Conservation (phyloP, 208 protist species). For the Trypanosomatidae sp. region DNA sequence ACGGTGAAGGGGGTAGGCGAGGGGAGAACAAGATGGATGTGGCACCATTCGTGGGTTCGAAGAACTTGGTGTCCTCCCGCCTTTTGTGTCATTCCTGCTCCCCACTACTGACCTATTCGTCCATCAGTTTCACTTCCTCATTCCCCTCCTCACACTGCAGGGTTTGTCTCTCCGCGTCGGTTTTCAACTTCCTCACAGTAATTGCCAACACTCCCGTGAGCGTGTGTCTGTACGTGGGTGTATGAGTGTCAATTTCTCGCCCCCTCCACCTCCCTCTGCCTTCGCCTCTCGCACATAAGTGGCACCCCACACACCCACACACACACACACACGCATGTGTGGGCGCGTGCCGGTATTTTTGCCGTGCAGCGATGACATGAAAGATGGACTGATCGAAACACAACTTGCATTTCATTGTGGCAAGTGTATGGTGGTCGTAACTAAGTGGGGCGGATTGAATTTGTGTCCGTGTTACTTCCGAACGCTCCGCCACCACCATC, state of each 20-base stretch:
- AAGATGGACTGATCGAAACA: background rate
- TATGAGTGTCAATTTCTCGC: background rate
- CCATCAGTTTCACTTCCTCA: background rate
- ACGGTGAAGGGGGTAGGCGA: background rate
- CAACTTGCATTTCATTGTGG: background rate
- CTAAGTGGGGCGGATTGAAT: background rate
- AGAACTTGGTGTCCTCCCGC: background rate
- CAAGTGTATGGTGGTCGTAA: background rate
- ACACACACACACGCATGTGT: background rate
- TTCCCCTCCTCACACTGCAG: background rate
- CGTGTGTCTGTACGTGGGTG: background rate
- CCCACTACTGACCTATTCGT: background rate
- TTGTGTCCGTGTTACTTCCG: background rate
- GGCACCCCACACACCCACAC: background rate
- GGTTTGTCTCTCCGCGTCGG: background rate
- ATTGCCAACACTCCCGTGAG: background rate
- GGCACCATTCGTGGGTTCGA: background rate
- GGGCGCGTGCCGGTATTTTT: background rate
- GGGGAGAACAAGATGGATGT: background rate
- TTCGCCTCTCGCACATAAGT: background rate
- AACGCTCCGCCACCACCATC: background rate
- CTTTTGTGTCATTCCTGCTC: background rate
- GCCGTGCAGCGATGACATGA: background rate
- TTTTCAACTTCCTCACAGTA: conserved; percentile 1
- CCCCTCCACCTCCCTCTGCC: background rate